These are phyloP conservation scores for Dentiscutata heterogama DNA, from an alignment of 371 early-diverging fungal species.

Conservation along the genomic window DNA sequence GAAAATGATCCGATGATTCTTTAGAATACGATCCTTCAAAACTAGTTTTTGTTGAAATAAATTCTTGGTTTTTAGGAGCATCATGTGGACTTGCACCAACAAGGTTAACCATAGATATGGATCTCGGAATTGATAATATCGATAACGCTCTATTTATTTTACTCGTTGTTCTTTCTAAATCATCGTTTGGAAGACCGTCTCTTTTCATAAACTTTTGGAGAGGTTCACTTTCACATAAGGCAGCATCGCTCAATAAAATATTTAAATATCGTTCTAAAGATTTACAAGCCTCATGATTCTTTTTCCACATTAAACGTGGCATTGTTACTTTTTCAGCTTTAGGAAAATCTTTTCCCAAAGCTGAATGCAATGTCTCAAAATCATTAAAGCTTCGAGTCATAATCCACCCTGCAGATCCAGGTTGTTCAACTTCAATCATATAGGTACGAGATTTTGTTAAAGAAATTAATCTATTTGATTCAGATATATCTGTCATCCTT, in stretches of 20 bases:
- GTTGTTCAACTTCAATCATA: slow-evolving; percentile 47
- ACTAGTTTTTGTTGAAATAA: neutral
- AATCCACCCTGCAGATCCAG: slow-evolving; percentile 47
- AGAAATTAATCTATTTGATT: slow-evolving; percentile 32
- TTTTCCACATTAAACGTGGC: slow-evolving; percentile 34
- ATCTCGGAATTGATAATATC: slow-evolving; percentile 30
- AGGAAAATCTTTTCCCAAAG: slow-evolving; percentile 37
- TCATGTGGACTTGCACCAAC: neutral
- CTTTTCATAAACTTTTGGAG: slow-evolving; percentile 48
- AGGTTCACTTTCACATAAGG: slow-evolving; percentile 45
- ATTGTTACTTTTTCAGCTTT: slow-evolving; percentile 49
- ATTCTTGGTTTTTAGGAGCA: neutral
- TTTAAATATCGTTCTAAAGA: slow-evolving; percentile 45
- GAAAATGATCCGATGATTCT: neutral
- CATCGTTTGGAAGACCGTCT: slow-evolving; percentile 33
- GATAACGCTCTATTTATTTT: slow-evolving; percentile 9
- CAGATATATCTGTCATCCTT: slow-evolving; percentile 18
- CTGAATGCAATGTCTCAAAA: slow-evolving; percentile 44
- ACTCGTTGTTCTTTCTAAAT: neutral
- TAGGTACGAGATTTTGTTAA: slow-evolving; percentile 42
- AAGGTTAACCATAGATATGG: slow-evolving; percentile 38
- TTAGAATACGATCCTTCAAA: neutral
- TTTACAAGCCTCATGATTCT: slow-evolving; percentile 35
- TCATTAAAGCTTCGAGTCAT: slow-evolving; percentile 48
- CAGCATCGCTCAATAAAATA: slow-evolving; percentile 40